A percentile compares a stretch with the other conserved stretches of the same genome.
These are phyloP conservation scores for Lagenidium giganteum DNA, from an alignment of 352 stramenopile species.

Conservation along the genomic window DNA sequence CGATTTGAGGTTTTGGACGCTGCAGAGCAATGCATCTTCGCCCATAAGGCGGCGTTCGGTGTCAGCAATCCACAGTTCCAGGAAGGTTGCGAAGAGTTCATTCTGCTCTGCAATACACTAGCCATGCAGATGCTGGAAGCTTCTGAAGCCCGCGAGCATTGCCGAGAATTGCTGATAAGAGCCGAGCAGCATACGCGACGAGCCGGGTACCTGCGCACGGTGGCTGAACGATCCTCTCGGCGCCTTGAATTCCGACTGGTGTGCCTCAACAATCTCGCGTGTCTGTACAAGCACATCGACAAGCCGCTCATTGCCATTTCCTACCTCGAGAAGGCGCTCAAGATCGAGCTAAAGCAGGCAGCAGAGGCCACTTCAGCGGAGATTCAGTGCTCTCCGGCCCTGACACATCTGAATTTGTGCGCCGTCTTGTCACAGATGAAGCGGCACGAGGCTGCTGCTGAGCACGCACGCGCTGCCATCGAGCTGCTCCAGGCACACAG, in stretches of 20 bases:
- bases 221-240: constrained; percentile 11
- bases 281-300: constrained; percentile 35
- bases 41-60: constrained; percentile 41
- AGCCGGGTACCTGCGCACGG: constrained; percentile 28
- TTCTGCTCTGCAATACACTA: constrained; percentile 52
- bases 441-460: constrained; percentile 32
- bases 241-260: constrained; percentile 36
- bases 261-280: constrained; percentile 67
- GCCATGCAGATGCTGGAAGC: constrained; percentile 41
- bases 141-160: constrained; percentile 6
- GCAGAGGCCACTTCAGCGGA: constrained; percentile 10
- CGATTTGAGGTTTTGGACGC: constrained; percentile 27
- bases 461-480: constrained; percentile 41
- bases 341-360: constrained; percentile 32
- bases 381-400: too few species aligned
- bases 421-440: constrained; percentile 52
- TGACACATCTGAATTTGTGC: constrained; percentile 59
- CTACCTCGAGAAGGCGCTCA: constrained; percentile 40
- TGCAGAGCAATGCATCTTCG: constrained; percentile 34
- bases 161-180: constrained; percentile 22
- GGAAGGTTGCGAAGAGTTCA: constrained; percentile 53
- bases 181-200: constrained; percentile 54
- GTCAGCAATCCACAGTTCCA: constrained; percentile 35
- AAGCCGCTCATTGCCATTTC: constrained; percentile 35
- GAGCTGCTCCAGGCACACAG: constrained; percentile 14